These are phyloP conservation scores for Cenococcum geophilum DNA, from an alignment of 495 filamentous ascomycete genomes.

Conservation along the genomic window DNA sequence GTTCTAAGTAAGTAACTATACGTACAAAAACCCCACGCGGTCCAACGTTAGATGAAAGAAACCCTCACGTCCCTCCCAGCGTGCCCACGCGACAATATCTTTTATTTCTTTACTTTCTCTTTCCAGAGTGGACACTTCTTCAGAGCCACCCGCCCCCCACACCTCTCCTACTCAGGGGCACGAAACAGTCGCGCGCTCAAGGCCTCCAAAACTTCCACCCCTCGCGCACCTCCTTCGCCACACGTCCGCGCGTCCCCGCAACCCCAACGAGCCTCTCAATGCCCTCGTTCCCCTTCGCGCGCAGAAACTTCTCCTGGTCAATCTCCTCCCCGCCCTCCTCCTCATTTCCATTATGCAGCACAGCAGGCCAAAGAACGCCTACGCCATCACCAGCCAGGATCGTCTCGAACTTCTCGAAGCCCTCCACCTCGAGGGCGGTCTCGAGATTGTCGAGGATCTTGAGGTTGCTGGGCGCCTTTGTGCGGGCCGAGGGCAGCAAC, in stretches of 20 bases:
- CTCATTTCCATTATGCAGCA: slow-evolving; percentile 66
- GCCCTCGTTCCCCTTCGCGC: slow-evolving; percentile 69
- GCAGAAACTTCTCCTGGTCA: slow-evolving; percentile 84
- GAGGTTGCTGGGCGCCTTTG: slow-evolving; percentile 24
- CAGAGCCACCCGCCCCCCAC: not conserved
- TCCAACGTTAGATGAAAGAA: too few relatives aligned
- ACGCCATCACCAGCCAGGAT: slow-evolving; percentile 88
- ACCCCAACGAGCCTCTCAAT: slow-evolving; percentile 63
- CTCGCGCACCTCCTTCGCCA: slow-evolving; percentile 57
- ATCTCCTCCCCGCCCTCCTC: slow-evolving; percentile 83
- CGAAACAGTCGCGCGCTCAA: not conserved
- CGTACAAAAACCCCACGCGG: too few relatives aligned
- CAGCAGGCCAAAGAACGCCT: slow-evolving; percentile 85
- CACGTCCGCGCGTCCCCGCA: slow-evolving; percentile 39
- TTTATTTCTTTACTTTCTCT: too few relatives aligned
- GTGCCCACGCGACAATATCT: too few relatives aligned
- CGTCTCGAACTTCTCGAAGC: slow-evolving; percentile 76
- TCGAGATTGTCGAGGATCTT: slow-evolving; percentile 52
- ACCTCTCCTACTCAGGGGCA: not conserved
- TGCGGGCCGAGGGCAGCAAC: slow-evolving; percentile 10
- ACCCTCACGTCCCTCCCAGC: too few relatives aligned
- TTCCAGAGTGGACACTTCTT: too few relatives aligned
- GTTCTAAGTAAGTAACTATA: too few relatives aligned
- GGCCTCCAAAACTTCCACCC: slow-evolving; percentile 93
- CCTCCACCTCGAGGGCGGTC: slow-evolving; percentile 61